Percentiles rank a stretch among this genome's conserved stretches.
Evolutionary conservation across 257 asterid genomes (phyloP).

Genomic region (Nicotiana attenuata): DNA sequence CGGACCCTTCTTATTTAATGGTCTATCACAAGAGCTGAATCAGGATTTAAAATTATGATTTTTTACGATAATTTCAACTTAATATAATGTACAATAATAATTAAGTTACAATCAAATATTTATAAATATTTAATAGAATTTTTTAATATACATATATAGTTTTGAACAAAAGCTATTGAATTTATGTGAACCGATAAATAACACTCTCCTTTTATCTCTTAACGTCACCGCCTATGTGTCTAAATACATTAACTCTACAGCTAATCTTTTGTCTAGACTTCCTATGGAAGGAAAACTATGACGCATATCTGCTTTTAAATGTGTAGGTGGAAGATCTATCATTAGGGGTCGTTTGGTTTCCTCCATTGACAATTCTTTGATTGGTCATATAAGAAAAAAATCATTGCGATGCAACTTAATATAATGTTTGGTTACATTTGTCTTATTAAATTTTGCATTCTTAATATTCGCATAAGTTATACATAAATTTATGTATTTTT

Average conservation of each 20-base stretch:
- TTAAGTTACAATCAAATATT: too few relatives aligned
- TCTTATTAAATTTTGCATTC: not conserved
- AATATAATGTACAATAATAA: too few relatives aligned
- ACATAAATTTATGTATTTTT: too few relatives aligned
- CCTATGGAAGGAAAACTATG: slow-evolving; percentile 8
- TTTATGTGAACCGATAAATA: too few relatives aligned
- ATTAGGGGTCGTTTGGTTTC: not conserved
- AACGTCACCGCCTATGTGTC: slow-evolving; percentile 34
- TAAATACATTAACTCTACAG: slow-evolving; percentile 12
- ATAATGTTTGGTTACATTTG: not conserved
- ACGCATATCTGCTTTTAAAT: slow-evolving; percentile 5
- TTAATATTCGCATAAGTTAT: not conserved
- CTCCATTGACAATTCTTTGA: not conserved
- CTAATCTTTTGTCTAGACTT: slow-evolving; percentile 24
- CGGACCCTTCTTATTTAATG: slow-evolving; percentile 36
- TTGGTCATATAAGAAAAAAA: not conserved
- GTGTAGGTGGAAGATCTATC: not conserved
- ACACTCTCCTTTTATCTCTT: not conserved
- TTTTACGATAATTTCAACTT: too few relatives aligned
- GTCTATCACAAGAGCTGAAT: too few relatives aligned
- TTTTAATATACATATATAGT: too few relatives aligned
- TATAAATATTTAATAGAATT: too few relatives aligned
- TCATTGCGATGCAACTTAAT: too few relatives aligned
- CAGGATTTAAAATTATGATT: too few relatives aligned
- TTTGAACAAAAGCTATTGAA: too few relatives aligned